These are phyloP conservation scores for Coemansia sp. DNA, from an alignment of 371 early-diverging fungal genomes.

Conservation along the genomic window DNA sequence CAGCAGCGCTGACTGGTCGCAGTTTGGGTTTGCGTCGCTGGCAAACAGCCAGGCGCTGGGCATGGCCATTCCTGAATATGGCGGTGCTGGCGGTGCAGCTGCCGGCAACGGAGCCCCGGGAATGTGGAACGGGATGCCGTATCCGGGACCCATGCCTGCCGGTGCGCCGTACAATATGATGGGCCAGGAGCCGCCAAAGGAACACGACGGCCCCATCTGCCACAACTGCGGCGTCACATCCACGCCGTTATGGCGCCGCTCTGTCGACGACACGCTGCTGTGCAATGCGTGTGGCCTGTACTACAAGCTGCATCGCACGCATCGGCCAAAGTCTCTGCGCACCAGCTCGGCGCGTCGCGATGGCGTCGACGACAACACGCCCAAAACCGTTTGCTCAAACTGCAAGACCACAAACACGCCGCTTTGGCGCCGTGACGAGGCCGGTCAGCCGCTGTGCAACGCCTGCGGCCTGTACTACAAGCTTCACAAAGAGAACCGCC, in stretches of 20 bases:
- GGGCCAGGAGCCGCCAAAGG: constrained; percentile 18
- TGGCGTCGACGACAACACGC: constrained; percentile 28
- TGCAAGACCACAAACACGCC: constrained; percentile 90
- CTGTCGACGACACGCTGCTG: constrained; percentile 74
- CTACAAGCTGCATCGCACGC: constrained; percentile 72
- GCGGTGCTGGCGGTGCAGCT: constrained; percentile 18
- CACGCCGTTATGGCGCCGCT: constrained; percentile 96
- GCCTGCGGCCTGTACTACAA: constrained; percentile 96
- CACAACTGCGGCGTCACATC: constrained; percentile 85
- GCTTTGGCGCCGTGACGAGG: constrained; percentile 89
- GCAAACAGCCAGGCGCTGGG: constrained; percentile 32
- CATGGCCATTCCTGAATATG: constrained; percentile 42
- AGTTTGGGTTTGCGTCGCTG: constrained; percentile 47
- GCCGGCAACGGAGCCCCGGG: constrained; percentile 17
- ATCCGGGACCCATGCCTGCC: constrained; percentile 30
- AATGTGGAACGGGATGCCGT: constrained; percentile 43
- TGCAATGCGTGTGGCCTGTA: constrained; percentile 98
- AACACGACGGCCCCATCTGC: constrained; percentile 57
- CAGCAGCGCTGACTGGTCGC: constrained; percentile 49
- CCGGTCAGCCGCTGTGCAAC: constrained; percentile 86
- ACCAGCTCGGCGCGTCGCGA: constrained; percentile 43
- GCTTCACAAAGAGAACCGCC: constrained; percentile 82
- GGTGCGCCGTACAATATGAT: constrained; percentile 26
- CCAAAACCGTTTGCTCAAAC: constrained; percentile 73
- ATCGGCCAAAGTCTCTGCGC: constrained; percentile 59